Conservation (phyloP, 305 asterid species). For the Fraxinus sp. region DNA sequence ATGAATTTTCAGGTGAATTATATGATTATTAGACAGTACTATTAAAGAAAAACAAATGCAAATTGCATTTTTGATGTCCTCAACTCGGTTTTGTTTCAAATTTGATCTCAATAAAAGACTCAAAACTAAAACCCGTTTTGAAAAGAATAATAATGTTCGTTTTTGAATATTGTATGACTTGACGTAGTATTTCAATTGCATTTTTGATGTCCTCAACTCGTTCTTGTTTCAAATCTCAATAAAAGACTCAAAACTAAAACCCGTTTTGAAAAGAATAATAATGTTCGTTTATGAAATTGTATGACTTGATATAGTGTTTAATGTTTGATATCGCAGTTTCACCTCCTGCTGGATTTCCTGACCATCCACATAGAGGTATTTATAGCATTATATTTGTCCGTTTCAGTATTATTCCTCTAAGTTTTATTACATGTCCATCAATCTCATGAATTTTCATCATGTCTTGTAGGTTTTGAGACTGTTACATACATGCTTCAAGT, state of each 20-base stretch:
- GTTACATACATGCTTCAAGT: conserved; percentile 89
- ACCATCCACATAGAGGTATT: conserved; percentile 94
- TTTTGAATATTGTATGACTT: background rate
- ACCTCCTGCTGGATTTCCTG: conserved; percentile 98
- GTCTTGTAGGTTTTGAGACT: conserved; percentile 73
- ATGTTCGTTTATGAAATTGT: background rate
- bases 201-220: no score
- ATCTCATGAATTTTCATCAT: background rate
- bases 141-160: background rate
- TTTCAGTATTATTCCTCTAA: background rate
- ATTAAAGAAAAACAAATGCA: no score
- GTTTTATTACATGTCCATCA: background rate
- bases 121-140: background rate
- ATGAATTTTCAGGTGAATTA: conserved; percentile 74
- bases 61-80: background rate
- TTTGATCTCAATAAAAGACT: background rate
- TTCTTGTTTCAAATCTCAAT: background rate
- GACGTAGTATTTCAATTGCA: background rate
- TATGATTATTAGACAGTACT: no score
- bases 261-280: background rate
- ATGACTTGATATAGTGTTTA: background rate
- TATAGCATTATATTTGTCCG: background rate
- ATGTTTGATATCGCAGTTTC: conserved; percentile 52
- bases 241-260: background rate
- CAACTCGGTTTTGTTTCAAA: background rate